Conservation (phyloP, 1,139 yeast species). For the Zygosaccharomyces sapae region DNA sequence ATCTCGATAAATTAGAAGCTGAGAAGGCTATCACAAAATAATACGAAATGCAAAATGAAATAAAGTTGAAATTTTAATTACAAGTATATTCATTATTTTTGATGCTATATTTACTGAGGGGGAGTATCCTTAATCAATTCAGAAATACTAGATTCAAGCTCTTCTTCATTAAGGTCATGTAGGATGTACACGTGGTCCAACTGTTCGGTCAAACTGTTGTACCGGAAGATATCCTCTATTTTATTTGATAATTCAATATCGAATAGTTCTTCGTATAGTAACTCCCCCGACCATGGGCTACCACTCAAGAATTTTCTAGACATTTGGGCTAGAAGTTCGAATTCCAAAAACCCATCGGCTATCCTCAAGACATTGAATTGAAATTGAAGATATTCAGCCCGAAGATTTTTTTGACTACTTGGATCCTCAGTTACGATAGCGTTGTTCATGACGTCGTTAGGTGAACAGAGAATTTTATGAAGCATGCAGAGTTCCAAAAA, state of each 20-base stretch:
- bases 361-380: conserved; percentile 14
- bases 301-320: conserved; percentile 9
- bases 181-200: background rate
- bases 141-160: background rate
- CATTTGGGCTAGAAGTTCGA: conserved; percentile 4
- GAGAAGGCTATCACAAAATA: conserved; percentile 60
- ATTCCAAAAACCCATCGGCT: conserved; percentile 21
- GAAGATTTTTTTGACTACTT: conserved; percentile 1
- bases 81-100: conserved; percentile 10
- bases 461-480: conserved; percentile 14
- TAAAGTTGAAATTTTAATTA: background rate
- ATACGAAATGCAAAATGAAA: background rate
- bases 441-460: background rate
- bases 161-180: background rate
- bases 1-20: conserved; percentile 79
- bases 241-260: background rate
- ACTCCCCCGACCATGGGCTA: background rate
- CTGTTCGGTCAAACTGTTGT: background rate
- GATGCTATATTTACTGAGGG: background rate
- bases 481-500: conserved; percentile 19
- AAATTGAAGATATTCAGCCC: conserved; percentile 12
- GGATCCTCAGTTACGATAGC: background rate
- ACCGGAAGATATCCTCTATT: conserved; percentile 8
- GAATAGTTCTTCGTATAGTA: conserved; percentile 2
- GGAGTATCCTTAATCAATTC: background rate